Evolutionary conservation across 257 asterid species (phyloP).

Genomic region (Plantago ovata): DNA sequence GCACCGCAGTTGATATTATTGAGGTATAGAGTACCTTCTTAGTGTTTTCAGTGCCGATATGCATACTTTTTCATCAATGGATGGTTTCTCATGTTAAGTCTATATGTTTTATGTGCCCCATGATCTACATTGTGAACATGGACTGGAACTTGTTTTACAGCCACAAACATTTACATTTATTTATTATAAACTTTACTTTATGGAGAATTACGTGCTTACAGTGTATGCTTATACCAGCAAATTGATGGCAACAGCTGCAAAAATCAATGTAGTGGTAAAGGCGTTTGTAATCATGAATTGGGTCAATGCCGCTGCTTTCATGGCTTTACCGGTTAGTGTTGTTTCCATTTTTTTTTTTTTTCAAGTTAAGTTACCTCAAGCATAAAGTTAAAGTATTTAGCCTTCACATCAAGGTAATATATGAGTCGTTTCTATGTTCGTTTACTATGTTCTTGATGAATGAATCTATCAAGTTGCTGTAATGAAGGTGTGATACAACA

Average conservation of each 20-base stretch:
- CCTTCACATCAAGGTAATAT: not conserved
- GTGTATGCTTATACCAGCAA: conserved; percentile 44
- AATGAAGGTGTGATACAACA: not conserved
- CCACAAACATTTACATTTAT: conserved; percentile 7
- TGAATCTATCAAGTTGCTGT: not conserved
- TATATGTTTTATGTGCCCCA: not conserved
- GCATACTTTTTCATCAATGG: not conserved
- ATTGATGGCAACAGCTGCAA: conserved; percentile 81
- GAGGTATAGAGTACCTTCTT: conserved; percentile 51
- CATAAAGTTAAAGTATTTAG: not conserved
- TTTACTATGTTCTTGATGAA: not conserved
- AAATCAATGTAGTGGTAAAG: conserved; percentile 74
- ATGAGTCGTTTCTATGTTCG: not conserved
- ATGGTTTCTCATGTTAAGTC: not conserved
- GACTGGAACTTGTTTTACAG: conserved; percentile 2
- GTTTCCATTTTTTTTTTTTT: conserved; percentile 13
- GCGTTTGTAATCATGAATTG: conserved; percentile 76
- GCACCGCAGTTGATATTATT: conserved; percentile 38
- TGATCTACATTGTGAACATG: not conserved
- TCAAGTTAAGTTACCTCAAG: conserved; percentile 3
- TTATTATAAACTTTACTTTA: conserved; percentile 3
- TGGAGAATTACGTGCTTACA: conserved; percentile 19
- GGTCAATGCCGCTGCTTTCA: conserved; percentile 95
- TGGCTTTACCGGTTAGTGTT: conserved; percentile 78
- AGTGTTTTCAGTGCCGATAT: conserved; percentile 6